Evolutionary conservation across 495 filamentous ascomycete species (phyloP).

Genomic region (Aspergillus leporis): DNA sequence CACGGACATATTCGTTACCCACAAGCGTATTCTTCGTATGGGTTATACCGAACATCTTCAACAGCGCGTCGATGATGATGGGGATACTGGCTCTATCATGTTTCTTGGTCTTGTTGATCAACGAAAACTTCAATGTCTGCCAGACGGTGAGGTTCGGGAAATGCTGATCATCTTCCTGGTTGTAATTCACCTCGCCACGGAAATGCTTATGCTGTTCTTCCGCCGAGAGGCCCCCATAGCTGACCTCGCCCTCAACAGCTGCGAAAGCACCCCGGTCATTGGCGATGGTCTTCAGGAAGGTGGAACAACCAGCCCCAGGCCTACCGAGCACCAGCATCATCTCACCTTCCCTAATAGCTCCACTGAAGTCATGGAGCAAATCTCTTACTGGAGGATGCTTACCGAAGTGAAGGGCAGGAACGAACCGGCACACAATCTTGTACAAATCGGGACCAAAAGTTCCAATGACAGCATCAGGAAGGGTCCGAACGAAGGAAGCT

Average conservation of each 20-base stretch:
- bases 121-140: slow-evolving; percentile 80
- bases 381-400: slow-evolving; percentile 53
- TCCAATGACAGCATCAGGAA: slow-evolving; percentile 77
- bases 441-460: slow-evolving; percentile 86
- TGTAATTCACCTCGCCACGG: slow-evolving; percentile 81
- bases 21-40: slow-evolving; percentile 84
- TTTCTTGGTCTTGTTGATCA: slow-evolving; percentile 83
- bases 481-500: slow-evolving; percentile 67
- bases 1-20: slow-evolving; percentile 79
- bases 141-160: slow-evolving; percentile 76
- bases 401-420: slow-evolving; percentile 61
- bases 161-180: slow-evolving; percentile 79
- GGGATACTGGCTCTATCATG: slow-evolving; percentile 65
- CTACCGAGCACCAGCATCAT: slow-evolving; percentile 85
- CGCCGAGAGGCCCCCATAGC: slow-evolving; percentile 74
- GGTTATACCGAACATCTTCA: slow-evolving; percentile 75
- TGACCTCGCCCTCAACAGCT: slow-evolving; percentile 68
- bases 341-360: slow-evolving; percentile 74
- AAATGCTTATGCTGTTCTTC: slow-evolving; percentile 67
- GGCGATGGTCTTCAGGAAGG: slow-evolving; percentile 75
- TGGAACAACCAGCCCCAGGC: slow-evolving; percentile 78
- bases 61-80: slow-evolving; percentile 61
- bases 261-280: slow-evolving; percentile 69
- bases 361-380: slow-evolving; percentile 74
- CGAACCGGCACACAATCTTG: slow-evolving; percentile 59